These are phyloP conservation scores for Penicillium samsonianum DNA, from an alignment of 495 filamentous ascomycete genomes.

Conservation along the genomic window DNA sequence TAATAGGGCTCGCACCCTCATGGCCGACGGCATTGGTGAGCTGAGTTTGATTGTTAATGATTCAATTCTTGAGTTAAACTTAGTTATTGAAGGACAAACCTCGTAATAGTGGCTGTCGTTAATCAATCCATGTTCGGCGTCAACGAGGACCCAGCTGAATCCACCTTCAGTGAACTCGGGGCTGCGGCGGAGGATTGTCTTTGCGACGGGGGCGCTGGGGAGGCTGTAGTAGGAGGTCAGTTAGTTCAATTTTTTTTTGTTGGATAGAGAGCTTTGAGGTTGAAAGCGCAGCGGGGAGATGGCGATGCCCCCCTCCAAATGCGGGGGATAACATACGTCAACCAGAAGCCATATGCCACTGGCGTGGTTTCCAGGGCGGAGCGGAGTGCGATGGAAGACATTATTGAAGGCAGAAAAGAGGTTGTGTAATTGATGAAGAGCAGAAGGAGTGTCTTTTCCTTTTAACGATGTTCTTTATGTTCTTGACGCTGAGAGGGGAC, in stretches of 20 bases:
- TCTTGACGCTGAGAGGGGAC: constrained; percentile 2
- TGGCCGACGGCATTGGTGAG: constrained; percentile 58
- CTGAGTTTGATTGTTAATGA: constrained; percentile 13
- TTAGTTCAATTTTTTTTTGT: not conserved
- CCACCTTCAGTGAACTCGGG: constrained; percentile 25
- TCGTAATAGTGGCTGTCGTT: constrained; percentile 41
- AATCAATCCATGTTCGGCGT: constrained; percentile 78
- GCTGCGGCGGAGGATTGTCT: constrained; percentile 38
- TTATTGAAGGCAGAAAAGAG: not conserved
- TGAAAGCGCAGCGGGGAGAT: not conserved
- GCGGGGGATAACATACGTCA: constrained; percentile 32
- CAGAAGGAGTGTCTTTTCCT: not conserved
- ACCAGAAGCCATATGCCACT: constrained; percentile 39
- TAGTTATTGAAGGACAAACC: constrained; percentile 16
- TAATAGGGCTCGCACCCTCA: constrained; percentile 65
- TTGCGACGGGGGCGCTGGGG: constrained; percentile 37
- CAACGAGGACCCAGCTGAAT: constrained; percentile 70
- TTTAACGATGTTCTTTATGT: not conserved
- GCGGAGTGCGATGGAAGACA: constrained; percentile 10
- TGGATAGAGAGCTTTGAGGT: not conserved
- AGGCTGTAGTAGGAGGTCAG: constrained; percentile 20
- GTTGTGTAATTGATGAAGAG: not conserved
- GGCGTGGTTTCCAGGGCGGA: constrained; percentile 6
- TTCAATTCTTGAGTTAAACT: not conserved
- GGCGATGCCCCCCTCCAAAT: constrained; percentile 2